Evolutionary conservation across 371 early-diverging fungal species (phyloP).

Genomic region (Coemansia sp.): DNA sequence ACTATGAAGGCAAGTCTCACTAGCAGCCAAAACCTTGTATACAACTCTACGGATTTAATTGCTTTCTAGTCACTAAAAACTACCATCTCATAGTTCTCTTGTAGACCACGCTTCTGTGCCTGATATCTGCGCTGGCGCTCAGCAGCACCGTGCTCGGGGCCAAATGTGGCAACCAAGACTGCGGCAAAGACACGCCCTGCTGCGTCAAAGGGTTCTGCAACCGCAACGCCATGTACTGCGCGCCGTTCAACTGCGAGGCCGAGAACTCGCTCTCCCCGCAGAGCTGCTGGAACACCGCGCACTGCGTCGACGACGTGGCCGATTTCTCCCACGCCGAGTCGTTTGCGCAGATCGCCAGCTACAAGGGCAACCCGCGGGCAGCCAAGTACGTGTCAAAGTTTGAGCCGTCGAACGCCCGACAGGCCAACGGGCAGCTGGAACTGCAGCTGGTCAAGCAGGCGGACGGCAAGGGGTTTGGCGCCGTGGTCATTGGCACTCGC

Average conservation of each 20-base stretch:
- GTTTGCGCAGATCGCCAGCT: slow-evolving; percentile 52
- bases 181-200: slow-evolving; percentile 47
- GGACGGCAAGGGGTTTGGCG: slow-evolving; percentile 56
- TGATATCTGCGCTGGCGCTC: slow-evolving; percentile 2
- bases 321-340: slow-evolving; percentile 39
- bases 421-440: slow-evolving; percentile 24
- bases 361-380: slow-evolving; percentile 45
- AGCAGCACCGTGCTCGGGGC: slow-evolving; percentile 2
- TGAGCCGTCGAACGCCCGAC: slow-evolving; percentile 43
- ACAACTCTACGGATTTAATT: no score
- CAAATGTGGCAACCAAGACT: slow-evolving; percentile 35
- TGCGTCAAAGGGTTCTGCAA: slow-evolving; percentile 50
- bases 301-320: slow-evolving; percentile 45
- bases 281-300: slow-evolving; percentile 56
- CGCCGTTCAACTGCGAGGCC: slow-evolving; percentile 54
- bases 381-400: slow-evolving; percentile 50
- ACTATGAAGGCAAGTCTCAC: no score
- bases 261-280: slow-evolving; percentile 50
- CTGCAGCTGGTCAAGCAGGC: slow-evolving; percentile 28
- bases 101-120: not conserved
- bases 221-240: slow-evolving; percentile 47
- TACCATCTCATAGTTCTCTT: no score
- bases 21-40: no score
- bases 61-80: no score
- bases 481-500: slow-evolving; percentile 54